Base-by-base conservation (phyloP, 345 rosid genomes). In the Physaria fendleri region DNA sequence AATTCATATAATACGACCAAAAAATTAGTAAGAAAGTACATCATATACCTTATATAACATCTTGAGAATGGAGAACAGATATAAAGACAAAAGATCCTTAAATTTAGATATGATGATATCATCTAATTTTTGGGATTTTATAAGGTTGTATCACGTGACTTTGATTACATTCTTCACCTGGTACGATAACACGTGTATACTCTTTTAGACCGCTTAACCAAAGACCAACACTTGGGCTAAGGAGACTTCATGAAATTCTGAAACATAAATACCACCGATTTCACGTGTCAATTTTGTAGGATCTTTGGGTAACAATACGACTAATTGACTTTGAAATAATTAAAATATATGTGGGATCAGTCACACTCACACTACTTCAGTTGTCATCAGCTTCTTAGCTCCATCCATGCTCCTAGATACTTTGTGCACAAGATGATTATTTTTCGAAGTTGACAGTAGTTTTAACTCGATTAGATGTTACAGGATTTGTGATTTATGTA, bases 161-260 rank as follows among this genome's bases (percentile, higher is more conserved):
- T 44, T 21, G 54, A 33, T 13, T 13, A 45, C 14, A 23, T 9
- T 12, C 69, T 24, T 65, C 62, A 55, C 63, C 40, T 65, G 63
- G 47, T 25, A 43, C 40, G 11, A 43, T 45, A 15, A 4, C 2
- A 35, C 47, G 47, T 45, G 62, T 55, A 13, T 10, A 13, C 47
- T 25, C 16, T 3, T 39, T 65, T 5, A 22, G 39, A 56, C 48
- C 48, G 48, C 49, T 65, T 56, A 20, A 28, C 14, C 18, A 20
- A 10, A 0, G 33, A 56, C 56, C 24, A 56, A 37, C 63, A 56
- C 49, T 56, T 65, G 48, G 28, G 29, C 5, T 43, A 53, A 5
- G 8, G 22, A 54, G 7, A 24, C 22, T n/a, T 41, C 4, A 3
- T 38, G 11, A 20, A 39, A 25, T 15, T 39, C 1, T 15, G 12